Base-by-base conservation (phyloP, 202 grass and related monocot genomes). In the Carex sylvatica region DNA sequence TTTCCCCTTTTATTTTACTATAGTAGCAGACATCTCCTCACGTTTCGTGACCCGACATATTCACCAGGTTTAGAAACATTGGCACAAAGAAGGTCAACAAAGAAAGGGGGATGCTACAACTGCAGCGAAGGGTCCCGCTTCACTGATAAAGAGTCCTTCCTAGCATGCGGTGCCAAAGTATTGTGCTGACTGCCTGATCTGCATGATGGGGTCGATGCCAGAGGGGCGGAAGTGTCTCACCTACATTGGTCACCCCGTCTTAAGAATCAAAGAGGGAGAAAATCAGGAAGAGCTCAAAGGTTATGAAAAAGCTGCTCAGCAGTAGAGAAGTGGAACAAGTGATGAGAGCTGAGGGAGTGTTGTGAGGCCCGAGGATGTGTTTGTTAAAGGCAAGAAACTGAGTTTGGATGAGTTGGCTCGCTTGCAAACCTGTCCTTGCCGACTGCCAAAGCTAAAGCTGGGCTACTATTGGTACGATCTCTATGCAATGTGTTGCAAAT, bases 381-480 rank as follows among this genome's bases (percentile, higher is more conserved):
- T 85, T 53, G 92, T 95, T 10, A 95, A 95, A 31, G 87, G 88
- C 19, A 55, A 83, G 22, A 95, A 71, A 52, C 70, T 99, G 60
- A 90, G 66, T 1, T 80, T 72, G 4, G 89, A 99, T 69, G 91
- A 93, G 58, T 87, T 99, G 10, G 55, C 87, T 14, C 2, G 85
- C 70, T 87, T 99, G 78, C 93, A 99, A 89, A 89, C 80, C 9
- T 95, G 91, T 73, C 53, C 78, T 3, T 95, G 85, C 23, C 95
- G 91, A 10, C 96, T 91, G 14, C 71, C 87, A 0, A 92, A 83
- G 89, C 87, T 99, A n/a, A 85, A 94, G 18, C 91, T 89, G 0
- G 96, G 96, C 0, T 93, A 86, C 61, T 99, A 99, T 85, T 99
- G 91, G 96, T 99, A 99, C 38, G 96, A 99, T 70, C 33, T 58